These are phyloP conservation scores for Trichothecium sympodiale DNA, from an alignment of 2,329 filamentous ascomycete genomes.

Conservation along the genomic window DNA sequence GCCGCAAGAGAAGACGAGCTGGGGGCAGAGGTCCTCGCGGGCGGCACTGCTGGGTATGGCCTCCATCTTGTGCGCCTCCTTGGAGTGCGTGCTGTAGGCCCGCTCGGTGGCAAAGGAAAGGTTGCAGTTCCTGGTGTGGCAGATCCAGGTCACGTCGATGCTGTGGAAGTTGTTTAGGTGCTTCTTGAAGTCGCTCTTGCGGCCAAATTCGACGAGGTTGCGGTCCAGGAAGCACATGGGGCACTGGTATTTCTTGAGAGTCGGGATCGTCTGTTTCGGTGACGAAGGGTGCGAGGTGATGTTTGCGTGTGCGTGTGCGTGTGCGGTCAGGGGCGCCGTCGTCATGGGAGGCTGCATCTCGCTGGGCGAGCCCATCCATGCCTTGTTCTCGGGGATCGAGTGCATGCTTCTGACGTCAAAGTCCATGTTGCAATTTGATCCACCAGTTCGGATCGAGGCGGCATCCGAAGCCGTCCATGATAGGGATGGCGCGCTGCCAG, in stretches of 20 bases:
- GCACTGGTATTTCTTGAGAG: conserved; percentile 31
- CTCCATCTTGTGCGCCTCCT: conserved; percentile 29
- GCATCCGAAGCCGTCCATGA: conserved; percentile 30
- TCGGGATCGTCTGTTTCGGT: conserved; percentile 23
- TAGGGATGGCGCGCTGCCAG: conserved; percentile 26
- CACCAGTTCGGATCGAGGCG: conserved; percentile 23
- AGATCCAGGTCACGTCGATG: conserved; percentile 30
- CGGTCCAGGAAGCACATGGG: conserved; percentile 34
- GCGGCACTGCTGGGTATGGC: conserved; percentile 28
- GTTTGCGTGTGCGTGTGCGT: conserved; percentile 16
- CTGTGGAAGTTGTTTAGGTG: conserved; percentile 36
- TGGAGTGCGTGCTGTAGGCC: conserved; percentile 32
- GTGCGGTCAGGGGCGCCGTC: conserved; percentile 14
- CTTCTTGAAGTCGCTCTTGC: conserved; percentile 37
- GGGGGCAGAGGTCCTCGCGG: conserved; percentile 28
- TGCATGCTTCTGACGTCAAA: conserved; percentile 21
- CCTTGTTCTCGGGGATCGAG: conserved; percentile 18
- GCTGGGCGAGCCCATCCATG: conserved; percentile 28
- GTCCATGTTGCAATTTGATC: conserved; percentile 22
- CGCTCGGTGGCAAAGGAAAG: conserved; percentile 33
- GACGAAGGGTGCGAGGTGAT: conserved; percentile 22
- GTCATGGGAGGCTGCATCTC: conserved; percentile 22
- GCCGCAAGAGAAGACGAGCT: conserved; percentile 33
- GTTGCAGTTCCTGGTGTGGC: conserved; percentile 28
- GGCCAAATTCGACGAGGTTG: conserved; percentile 32